Evolutionary conservation across 2,329 filamentous ascomycete species (phyloP), one percentile per base, ranked within the genome.

Genomic region (Huntiella decipiens): DNA sequence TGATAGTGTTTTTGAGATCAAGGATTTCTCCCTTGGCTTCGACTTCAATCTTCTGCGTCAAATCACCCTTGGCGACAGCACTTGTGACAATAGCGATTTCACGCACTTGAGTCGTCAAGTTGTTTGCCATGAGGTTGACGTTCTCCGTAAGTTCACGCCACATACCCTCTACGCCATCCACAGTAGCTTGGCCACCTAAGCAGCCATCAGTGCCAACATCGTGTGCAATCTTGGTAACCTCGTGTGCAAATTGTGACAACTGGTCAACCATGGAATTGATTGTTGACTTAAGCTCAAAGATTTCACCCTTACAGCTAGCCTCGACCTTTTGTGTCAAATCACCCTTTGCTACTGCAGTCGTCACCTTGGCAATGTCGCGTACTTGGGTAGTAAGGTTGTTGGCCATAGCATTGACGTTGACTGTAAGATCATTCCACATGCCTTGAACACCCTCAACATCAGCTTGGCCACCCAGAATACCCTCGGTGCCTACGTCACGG

Each of bases 211-310:
- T 28, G 22, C 22, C 22, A 28, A 28, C 22, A 10, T 28, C 22
- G 8, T 28, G 22, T 88, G 88, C 88, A 57, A 96, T 82, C 62
- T 91, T 92, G 33, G 88, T 96, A 55, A 96, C 91, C 65, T 96
- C 87, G 57, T 86, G 82, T 7, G 91, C 88, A 59, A 96, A 96
- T 58, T 95, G 86, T 58, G 92, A 85, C 48, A 96, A 69, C 61
- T 95, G 91, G 60, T 95, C 91, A 53, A 96, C 88, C 88, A 96
- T 96, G 60, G 83, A 91, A 64, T 96, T 96, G 68, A 96, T 96
- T 41, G 91, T 96, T 50, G 86, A 86, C 64, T 96, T 96, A 57
- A 96, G 80, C 66, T 83, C 85, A 58, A 78, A 82, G 56, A 87
- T 96, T 70, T 88, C 91, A 62, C 82, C 92, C 66, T 79, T 82